phyloP scores from a whole-genome alignment of 2,329 filamentous ascomycete genomes.

The Trichoderma sp. region DNA sequence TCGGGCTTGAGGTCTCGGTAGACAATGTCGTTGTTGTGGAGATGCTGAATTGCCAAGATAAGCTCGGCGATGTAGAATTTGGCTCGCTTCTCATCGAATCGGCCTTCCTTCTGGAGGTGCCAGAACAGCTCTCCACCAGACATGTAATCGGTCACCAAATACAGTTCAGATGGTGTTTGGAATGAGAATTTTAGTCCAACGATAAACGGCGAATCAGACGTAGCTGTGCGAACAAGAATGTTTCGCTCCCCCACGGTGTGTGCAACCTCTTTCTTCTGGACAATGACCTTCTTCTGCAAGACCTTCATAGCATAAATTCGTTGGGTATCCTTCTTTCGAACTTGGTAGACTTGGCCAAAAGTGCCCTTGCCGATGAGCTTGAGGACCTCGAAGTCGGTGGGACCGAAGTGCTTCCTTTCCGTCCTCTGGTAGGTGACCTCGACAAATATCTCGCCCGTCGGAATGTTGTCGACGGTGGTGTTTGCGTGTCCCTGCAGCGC shows the following conservation, averaged over 20 bases:
- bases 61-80: slow-evolving; percentile 99
- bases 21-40: slow-evolving; percentile 96
- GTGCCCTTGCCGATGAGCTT: slow-evolving; percentile 97
- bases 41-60: slow-evolving; percentile 89
- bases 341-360: slow-evolving; percentile 97
- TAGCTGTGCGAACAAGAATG: slow-evolving; percentile 93
- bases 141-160: slow-evolving; percentile 99
- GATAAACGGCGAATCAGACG: slow-evolving; percentile 94
- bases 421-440: slow-evolving; percentile 82
- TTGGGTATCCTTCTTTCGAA: slow-evolving; percentile 92
- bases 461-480: slow-evolving; percentile 66
- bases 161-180: slow-evolving; percentile 93
- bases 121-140: slow-evolving; percentile 97
- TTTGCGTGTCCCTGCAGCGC: slow-evolving; percentile 72
- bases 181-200: slow-evolving; percentile 98
- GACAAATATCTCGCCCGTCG: slow-evolving; percentile 85
- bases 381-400: slow-evolving; percentile 92
- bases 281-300: slow-evolving; percentile 98
- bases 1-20: slow-evolving; percentile 97
- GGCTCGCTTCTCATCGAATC: slow-evolving; percentile 89
- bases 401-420: slow-evolving; percentile 88
- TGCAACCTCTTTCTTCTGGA: slow-evolving; percentile 98
- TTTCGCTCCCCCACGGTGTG: slow-evolving; percentile 97
- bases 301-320: slow-evolving; percentile 99
- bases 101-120: slow-evolving; percentile 95